A percentile compares a stretch with the other conserved stretches of the same genome.
Conservation (phyloP, 164 flowering plant genomes). For the Paratinospora sagittata region DNA sequence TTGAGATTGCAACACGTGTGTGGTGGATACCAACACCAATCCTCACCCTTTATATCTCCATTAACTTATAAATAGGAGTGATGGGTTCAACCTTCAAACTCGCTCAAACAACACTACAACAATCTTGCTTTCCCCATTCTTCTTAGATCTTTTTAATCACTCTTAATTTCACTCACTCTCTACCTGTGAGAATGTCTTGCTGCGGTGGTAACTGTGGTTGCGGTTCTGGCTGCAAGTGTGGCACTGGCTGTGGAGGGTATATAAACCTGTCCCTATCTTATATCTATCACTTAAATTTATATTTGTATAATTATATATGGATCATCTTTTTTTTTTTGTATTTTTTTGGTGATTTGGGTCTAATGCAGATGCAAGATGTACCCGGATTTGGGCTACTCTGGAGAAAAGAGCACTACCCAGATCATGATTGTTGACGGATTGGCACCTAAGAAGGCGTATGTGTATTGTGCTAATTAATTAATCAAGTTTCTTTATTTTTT, state of each 20-base stretch:
- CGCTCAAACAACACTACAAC: too few species aligned
- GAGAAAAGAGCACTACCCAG: not conserved
- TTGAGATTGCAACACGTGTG: slow-evolving; percentile 13
- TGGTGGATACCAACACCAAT: slow-evolving; percentile 2
- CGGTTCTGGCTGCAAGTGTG: slow-evolving; percentile 57
- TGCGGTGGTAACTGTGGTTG: slow-evolving; percentile 61
- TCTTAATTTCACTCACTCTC: too few species aligned
- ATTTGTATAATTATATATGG: too few species aligned
- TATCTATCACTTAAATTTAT: too few species aligned
- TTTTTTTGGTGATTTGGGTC: too few species aligned
- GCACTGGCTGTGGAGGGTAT: slow-evolving; percentile 50
- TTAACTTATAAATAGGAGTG: slow-evolving; percentile 16
- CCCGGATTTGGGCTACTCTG: not conserved
- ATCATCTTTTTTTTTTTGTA: too few species aligned
- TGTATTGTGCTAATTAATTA: not conserved
- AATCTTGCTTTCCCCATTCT: too few species aligned
- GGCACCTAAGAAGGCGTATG: not conserved
- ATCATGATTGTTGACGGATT: not conserved
- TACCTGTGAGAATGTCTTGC: slow-evolving; percentile 43
- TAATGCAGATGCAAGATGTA: not conserved
- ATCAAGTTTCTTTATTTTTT: too few species aligned
- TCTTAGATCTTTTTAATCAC: too few species aligned
- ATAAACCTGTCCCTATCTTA: too few species aligned
- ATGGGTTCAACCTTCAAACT: not conserved
- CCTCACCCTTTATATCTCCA: too few species aligned